These are phyloP conservation scores for Aspergillus carlsbadensis DNA, from an alignment of 495 filamentous ascomycete genomes.

Conservation along the genomic window DNA sequence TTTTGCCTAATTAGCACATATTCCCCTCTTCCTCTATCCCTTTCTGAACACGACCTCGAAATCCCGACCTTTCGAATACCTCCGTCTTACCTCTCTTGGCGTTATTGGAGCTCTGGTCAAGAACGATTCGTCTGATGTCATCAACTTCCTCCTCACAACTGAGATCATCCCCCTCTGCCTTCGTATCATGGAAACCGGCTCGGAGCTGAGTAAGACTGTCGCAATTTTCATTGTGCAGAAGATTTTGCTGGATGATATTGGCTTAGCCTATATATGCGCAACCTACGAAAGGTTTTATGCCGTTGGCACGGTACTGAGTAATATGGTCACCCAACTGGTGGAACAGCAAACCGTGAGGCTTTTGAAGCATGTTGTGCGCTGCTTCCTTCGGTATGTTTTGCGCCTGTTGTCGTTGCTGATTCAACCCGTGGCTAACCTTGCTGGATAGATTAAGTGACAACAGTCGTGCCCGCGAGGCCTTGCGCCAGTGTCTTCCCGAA, in stretches of 20 bases:
- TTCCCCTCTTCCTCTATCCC: slow-evolving; percentile 95
- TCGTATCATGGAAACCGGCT: slow-evolving; percentile 98
- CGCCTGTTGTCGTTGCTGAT: background rate
- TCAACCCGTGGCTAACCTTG: background rate
- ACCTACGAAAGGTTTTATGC: slow-evolving; percentile 99
- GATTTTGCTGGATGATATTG: slow-evolving; percentile 94
- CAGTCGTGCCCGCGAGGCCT: slow-evolving; percentile 88
- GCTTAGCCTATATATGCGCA: slow-evolving; percentile 97
- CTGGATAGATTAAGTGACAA: slow-evolving; percentile 84
- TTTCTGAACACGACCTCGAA: slow-evolving; percentile 99
- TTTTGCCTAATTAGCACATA: slow-evolving; percentile 68
- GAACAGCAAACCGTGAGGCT: slow-evolving; percentile 96
- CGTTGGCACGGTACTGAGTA: slow-evolving; percentile 94
- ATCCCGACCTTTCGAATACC: slow-evolving; percentile 95
- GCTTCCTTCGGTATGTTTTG: slow-evolving; percentile 79
- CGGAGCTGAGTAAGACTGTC: slow-evolving; percentile 97
- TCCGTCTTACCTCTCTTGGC: slow-evolving; percentile 94
- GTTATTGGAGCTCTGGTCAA: slow-evolving; percentile 98
- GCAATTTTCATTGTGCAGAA: slow-evolving; percentile 99
- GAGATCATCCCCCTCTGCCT: slow-evolving; percentile 99
- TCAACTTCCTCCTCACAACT: slow-evolving; percentile 97
- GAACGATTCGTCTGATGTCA: slow-evolving; percentile 97
- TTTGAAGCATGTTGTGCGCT: slow-evolving; percentile 96
- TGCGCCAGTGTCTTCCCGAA: slow-evolving; percentile 95
- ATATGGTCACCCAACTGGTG: slow-evolving; percentile 96